Conservation (phyloP, 2,329 filamentous ascomycete species). For the Botrytis pseudocinerea region DNA sequence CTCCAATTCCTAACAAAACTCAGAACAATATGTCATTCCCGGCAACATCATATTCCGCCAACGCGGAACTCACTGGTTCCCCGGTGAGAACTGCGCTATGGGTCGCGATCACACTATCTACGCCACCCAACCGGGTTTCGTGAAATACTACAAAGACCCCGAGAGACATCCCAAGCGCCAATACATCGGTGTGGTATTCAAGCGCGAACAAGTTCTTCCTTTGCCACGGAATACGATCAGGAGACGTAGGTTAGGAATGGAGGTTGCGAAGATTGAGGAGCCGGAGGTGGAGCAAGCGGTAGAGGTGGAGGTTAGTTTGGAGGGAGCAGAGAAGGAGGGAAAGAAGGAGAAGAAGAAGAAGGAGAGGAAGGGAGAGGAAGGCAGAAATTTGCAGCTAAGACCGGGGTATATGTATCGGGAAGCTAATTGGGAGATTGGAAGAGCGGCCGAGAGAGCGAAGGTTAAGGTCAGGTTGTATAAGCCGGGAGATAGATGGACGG, state of each 20-base stretch:
- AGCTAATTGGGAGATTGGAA: conserved; percentile 68
- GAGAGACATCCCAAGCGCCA: conserved; percentile 78
- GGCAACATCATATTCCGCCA: conserved; percentile 99
- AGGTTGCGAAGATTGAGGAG: conserved; percentile 51
- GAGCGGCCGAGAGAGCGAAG: conserved; percentile 60
- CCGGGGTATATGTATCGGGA: conserved; percentile 64
- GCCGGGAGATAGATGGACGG: conserved; percentile 56
- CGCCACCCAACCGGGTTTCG: conserved; percentile 80
- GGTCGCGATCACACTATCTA: conserved; percentile 97
- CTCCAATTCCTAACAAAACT: not conserved
- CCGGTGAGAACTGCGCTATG: conserved; percentile 93
- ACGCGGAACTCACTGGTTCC: conserved; percentile 89
- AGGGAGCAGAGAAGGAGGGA: conserved; percentile 23
- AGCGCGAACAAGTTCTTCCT: conserved; percentile 78
- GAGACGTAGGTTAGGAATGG: conserved; percentile 74
- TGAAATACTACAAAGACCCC: conserved; percentile 95
- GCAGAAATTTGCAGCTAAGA: conserved; percentile 46
- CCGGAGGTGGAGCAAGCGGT: conserved; percentile 23
- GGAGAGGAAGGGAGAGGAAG: conserved; percentile 40
- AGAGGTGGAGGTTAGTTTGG: conserved; percentile 20
- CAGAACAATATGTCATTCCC: conserved; percentile 88
- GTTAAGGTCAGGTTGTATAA: conserved; percentile 59
- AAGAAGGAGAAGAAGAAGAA: conserved; percentile 28
- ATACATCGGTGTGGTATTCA: conserved; percentile 91
- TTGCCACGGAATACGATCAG: conserved; percentile 72